Percentiles rank a stretch among this genome's conserved stretches.
Evolutionary conservation across 305 asterid species (phyloP).

Genomic region (Plantago coronopus): DNA sequence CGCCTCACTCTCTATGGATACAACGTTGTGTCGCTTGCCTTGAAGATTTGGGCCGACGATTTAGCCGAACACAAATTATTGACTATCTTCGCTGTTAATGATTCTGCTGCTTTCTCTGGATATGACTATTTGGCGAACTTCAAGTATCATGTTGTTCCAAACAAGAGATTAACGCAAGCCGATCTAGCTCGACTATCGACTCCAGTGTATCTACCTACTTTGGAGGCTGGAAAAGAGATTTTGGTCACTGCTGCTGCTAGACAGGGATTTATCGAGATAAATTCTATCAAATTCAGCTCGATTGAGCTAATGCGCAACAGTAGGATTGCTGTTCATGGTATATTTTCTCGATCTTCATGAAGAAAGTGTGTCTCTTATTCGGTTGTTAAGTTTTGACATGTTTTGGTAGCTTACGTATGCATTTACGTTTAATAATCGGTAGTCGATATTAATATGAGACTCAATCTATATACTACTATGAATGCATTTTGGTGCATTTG

Average conservation of each 20-base stretch:
- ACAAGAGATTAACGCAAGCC: slow-evolving; percentile 46
- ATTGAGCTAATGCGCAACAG: slow-evolving; percentile 62
- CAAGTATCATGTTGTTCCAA: slow-evolving; percentile 65
- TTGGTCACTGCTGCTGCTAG: slow-evolving; percentile 66
- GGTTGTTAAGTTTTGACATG: too few species aligned
- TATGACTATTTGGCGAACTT: slow-evolving; percentile 45
- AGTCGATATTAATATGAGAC: too few species aligned
- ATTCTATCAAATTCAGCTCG: slow-evolving; percentile 48
- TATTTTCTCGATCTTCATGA: slow-evolving; percentile 62
- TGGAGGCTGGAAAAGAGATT: slow-evolving; percentile 51
- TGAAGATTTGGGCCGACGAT: slow-evolving; percentile 51
- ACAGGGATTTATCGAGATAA: slow-evolving; percentile 58
- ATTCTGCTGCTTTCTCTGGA: slow-evolving; percentile 53
- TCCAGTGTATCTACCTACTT: slow-evolving; percentile 50
- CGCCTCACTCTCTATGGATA: slow-evolving; percentile 55
- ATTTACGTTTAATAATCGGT: too few species aligned
- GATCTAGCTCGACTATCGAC: slow-evolving; percentile 56
- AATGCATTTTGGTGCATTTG: too few species aligned
- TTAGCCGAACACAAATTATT: slow-evolving; percentile 50
- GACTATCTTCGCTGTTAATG: slow-evolving; percentile 71
- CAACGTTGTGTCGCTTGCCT: slow-evolving; percentile 66
- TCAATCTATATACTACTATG: too few species aligned
- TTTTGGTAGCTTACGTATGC: too few species aligned
- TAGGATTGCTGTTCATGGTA: slow-evolving; percentile 60
- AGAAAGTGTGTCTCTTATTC: too few species aligned